These are phyloP conservation scores for Boletus fagicola DNA, from an alignment of 768 basidiomycete species.

Conservation along the genomic window DNA sequence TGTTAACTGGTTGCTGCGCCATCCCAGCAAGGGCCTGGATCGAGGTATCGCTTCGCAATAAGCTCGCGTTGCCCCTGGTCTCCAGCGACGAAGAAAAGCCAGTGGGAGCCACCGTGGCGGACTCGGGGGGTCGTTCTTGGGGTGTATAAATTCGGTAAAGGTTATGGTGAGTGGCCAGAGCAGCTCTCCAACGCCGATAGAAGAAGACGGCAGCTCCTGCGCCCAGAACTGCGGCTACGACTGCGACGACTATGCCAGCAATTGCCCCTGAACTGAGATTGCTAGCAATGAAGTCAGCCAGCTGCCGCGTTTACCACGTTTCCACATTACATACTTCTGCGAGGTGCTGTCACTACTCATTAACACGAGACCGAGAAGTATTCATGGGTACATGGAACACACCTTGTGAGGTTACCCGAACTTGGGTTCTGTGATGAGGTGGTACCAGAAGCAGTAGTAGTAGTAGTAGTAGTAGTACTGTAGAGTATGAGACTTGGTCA, in stretches of 20 bases:
- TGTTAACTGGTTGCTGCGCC: slow-evolving; percentile 6
- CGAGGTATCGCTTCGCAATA: slow-evolving; percentile 9
- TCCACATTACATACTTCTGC: slow-evolving; percentile 13
- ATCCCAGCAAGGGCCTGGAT: slow-evolving; percentile 1
- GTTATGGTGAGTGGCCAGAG: slow-evolving; percentile 13
- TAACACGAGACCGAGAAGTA: neutral
- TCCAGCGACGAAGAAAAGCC: slow-evolving; percentile 25
- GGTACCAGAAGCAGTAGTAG: neutral
- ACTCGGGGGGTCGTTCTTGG: slow-evolving; percentile 7
- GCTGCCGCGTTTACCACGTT: neutral
- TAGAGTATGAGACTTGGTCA: slow-evolving; percentile 1
- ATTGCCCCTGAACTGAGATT: slow-evolving; percentile 23
- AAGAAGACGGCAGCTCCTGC: slow-evolving; percentile 22
- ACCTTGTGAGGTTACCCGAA: slow-evolving; percentile 2
- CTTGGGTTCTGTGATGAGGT: neutral
- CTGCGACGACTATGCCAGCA: slow-evolving; percentile 22
- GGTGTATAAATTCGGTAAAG: slow-evolving; percentile 11
- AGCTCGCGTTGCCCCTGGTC: slow-evolving; percentile 13
- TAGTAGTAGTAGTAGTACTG: neutral
- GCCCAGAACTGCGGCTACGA: slow-evolving; percentile 11
- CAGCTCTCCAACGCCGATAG: slow-evolving; percentile 30
- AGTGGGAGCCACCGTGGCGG: neutral
- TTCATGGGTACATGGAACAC: neutral
- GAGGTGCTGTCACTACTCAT: neutral
- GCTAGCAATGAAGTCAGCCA: slow-evolving; percentile 8